A percentile compares a stretch with the other conserved stretches of the same genome.
Evolutionary conservation across 148 eudicot genomes (phyloP).

Genomic region (Chenopodium formosanum): DNA sequence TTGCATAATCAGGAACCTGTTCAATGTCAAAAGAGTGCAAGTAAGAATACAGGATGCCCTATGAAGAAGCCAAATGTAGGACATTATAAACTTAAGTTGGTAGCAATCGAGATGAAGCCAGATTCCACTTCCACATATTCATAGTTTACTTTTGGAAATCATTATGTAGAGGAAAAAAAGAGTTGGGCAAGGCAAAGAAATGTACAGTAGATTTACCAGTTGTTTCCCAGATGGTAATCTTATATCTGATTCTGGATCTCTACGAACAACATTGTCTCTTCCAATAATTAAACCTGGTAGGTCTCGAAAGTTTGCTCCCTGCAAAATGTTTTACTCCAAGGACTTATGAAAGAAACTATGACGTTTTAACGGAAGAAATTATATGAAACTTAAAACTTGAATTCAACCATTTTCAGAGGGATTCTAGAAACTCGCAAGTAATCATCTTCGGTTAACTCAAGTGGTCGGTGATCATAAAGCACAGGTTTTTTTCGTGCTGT

Average conservation of each 20-base stretch:
- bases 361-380: not conserved
- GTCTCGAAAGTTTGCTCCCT: slow-evolving; percentile 68
- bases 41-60: not conserved
- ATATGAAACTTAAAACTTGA: not conserved
- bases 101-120: not conserved
- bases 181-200: not conserved
- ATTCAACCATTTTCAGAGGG: slow-evolving; percentile 46
- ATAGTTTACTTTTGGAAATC: not conserved
- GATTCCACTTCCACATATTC: not conserved
- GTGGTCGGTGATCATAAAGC: slow-evolving; percentile 51
- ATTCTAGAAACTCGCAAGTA: slow-evolving; percentile 45
- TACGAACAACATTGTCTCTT: slow-evolving; percentile 41
- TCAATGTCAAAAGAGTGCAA: slow-evolving; percentile 6
- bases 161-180: not conserved
- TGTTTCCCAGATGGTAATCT: slow-evolving; percentile 55
- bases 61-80: not conserved
- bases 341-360: slow-evolving; percentile 3
- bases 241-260: slow-evolving; percentile 36
- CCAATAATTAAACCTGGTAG: slow-evolving; percentile 52
- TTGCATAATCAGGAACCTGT: slow-evolving; percentile 61
- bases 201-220: slow-evolving; percentile 34
- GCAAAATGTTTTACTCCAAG: slow-evolving; percentile 14
- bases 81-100: not conserved
- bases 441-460: slow-evolving; percentile 42
- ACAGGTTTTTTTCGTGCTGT: slow-evolving; percentile 19